phyloP scores from a whole-genome alignment of 2,329 filamentous ascomycete genomes.

The Alternaria ethzedia region DNA sequence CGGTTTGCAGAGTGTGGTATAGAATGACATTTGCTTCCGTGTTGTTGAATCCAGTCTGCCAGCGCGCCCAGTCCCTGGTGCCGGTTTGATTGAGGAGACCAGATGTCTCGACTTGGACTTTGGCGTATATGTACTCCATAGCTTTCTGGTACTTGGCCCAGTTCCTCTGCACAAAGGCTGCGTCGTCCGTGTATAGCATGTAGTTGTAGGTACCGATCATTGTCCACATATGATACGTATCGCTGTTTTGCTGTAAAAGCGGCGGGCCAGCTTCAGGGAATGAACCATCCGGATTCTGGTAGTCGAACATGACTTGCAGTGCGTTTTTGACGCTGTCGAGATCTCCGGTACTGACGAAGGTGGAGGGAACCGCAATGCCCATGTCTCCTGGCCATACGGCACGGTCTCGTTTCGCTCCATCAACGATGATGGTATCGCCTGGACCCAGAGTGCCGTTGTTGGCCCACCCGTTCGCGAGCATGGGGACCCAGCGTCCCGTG shows the following conservation, averaged over 20 bases:
- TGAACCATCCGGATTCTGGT: conserved; percentile 25
- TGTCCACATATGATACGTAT: conserved; percentile 31
- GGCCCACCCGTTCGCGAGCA: conserved; percentile 36
- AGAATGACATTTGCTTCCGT: conserved; percentile 43
- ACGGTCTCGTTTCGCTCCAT: conserved; percentile 50
- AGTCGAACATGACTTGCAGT: conserved; percentile 25
- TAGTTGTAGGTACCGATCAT: conserved; percentile 30
- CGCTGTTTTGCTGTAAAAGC: conserved; percentile 19
- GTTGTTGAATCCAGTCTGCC: conserved; percentile 39
- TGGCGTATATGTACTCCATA: conserved; percentile 20
- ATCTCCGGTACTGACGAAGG: conserved; percentile 16
- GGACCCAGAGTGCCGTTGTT: conserved; percentile 46
- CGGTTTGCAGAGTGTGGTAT: conserved; percentile 35
- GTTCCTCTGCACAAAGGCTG: conserved; percentile 14
- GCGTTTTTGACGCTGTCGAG: conserved; percentile 21
- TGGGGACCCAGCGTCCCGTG: conserved; percentile 38
- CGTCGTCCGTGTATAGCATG: conserved; percentile 21
- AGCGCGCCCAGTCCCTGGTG: conserved; percentile 41
- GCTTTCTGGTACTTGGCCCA: conserved; percentile 22
- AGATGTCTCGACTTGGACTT: conserved; percentile 14
- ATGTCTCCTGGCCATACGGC: conserved; percentile 45
- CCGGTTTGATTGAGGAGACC: conserved; percentile 24
- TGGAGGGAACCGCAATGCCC: conserved; percentile 21
- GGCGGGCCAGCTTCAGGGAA: conserved; percentile 28
- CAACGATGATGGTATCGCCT: conserved; percentile 44